These are phyloP conservation scores for Schoenoplectus tabernaemontani DNA, from an alignment of 202 grass and related monocot species.

Conservation along the genomic window DNA sequence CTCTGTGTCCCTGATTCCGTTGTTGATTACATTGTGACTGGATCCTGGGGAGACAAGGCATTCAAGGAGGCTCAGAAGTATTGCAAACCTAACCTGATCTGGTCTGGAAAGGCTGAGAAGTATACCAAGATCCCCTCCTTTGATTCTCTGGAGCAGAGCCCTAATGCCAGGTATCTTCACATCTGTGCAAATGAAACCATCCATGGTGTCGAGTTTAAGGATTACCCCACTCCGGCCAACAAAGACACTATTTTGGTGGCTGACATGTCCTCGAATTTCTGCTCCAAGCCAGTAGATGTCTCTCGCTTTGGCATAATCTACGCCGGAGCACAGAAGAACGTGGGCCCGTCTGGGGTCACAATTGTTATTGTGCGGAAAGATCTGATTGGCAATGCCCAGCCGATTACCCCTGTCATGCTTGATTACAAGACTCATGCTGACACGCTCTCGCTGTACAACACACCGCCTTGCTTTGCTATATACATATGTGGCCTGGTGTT, in stretches of 20 bases:
- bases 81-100: slow-evolving; percentile 57
- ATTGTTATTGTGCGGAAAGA: slow-evolving; percentile 80
- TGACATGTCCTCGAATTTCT: slow-evolving; percentile 99
- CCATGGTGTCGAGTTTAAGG: slow-evolving; percentile 98
- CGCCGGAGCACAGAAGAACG: slow-evolving; percentile 94
- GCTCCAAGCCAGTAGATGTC: slow-evolving; percentile 96
- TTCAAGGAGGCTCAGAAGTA: slow-evolving; percentile 95
- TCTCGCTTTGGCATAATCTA: slow-evolving; percentile 91
- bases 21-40: slow-evolving; percentile 68
- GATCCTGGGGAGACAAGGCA: slow-evolving; percentile 92
- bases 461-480: slow-evolving; percentile 87
- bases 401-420: slow-evolving; percentile 84
- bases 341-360: slow-evolving; percentile 84
- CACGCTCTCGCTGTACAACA: slow-evolving; percentile 88
- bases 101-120: slow-evolving; percentile 81
- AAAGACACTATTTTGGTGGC: slow-evolving; percentile 61
- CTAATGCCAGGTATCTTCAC: slow-evolving; percentile 73
- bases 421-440: slow-evolving; percentile 94
- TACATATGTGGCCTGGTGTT: slow-evolving; percentile 88
- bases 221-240: slow-evolving; percentile 63
- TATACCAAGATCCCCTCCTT: slow-evolving; percentile 69
- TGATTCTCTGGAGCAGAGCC: slow-evolving; percentile 48
- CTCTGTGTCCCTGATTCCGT: slow-evolving; percentile 43
- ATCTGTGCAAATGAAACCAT: slow-evolving; percentile 99
- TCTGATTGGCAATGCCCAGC: slow-evolving; percentile 72